Evolutionary conservation across 495 filamentous ascomycete species (phyloP).

Genomic region (Hamigera avellanea): DNA sequence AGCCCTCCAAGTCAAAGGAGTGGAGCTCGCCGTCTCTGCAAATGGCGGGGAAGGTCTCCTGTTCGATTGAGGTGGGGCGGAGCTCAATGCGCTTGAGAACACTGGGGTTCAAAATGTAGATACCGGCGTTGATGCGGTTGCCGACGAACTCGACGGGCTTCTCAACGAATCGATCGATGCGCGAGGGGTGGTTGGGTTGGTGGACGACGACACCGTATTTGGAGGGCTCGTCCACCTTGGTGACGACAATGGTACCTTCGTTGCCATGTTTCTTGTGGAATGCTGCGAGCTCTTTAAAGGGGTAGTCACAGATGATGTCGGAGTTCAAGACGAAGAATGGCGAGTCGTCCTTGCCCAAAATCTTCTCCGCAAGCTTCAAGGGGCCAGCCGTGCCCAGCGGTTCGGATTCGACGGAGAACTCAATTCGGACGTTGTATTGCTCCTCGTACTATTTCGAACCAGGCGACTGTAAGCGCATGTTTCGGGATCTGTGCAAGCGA

Average conservation of each 20-base stretch:
- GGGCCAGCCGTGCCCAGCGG: slow-evolving; percentile 94
- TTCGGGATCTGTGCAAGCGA: too few relatives aligned
- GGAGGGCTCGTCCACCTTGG: slow-evolving; percentile 97
- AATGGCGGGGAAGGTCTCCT: slow-evolving; percentile 97
- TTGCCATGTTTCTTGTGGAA: slow-evolving; percentile 87
- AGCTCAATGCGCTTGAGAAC: slow-evolving; percentile 88
- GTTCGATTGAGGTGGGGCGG: slow-evolving; percentile 97
- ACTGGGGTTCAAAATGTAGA: slow-evolving; percentile 95
- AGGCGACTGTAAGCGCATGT: slow-evolving; percentile 2
- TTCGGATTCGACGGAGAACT: slow-evolving; percentile 92
- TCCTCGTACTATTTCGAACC: slow-evolving; percentile 69
- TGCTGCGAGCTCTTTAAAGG: slow-evolving; percentile 76
- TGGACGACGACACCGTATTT: slow-evolving; percentile 99
- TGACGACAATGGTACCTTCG: slow-evolving; percentile 97
- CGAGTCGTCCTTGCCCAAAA: slow-evolving; percentile 80
- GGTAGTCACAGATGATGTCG: slow-evolving; percentile 96
- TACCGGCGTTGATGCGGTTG: slow-evolving; percentile 98
- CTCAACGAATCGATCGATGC: slow-evolving; percentile 98
- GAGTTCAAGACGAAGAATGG: slow-evolving; percentile 99
- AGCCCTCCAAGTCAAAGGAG: slow-evolving; percentile 96
- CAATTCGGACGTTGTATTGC: slow-evolving; percentile 84
- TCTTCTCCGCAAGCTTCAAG: slow-evolving; percentile 89
- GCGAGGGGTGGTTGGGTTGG: slow-evolving; percentile 82
- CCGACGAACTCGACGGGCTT: slow-evolving; percentile 99
- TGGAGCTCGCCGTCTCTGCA: slow-evolving; percentile 84